Base-by-base conservation (phyloP, 1,284 basidiomycete genomes). In the Irpex sp. region DNA sequence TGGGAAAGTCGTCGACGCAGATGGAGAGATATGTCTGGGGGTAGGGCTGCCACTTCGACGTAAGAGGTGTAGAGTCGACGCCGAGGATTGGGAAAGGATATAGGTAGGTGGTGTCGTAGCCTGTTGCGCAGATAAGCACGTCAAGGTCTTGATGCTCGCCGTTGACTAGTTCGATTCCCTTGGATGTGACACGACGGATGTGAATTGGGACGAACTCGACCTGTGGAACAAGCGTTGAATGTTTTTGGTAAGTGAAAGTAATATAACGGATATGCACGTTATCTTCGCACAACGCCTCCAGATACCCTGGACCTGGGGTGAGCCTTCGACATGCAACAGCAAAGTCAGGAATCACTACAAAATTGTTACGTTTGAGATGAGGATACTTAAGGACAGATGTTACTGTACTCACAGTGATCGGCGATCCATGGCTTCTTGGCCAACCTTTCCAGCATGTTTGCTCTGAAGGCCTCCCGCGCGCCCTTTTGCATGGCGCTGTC, bases 261-360 rank as follows among this genome's bases (percentile, higher is more conserved):
- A 26, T 26, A 26, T 4, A 26, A 26, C 4, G 21, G 37, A 58
- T 5, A 67, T 76, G 53, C 61, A 86, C 86, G 68, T 89, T 88
- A 60, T 84, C 81, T 71, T 83, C 77, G 64, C 82, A 84, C 5
- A 89, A 71, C 0, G 88, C 83, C 68, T 88, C 86, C 26, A 89
- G 76, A 70, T 87, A 89, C 2, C 87, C 86, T 33, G 85, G 85
- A 0, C 86, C 87, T 1, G 87, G 86, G 0, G 87, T 89, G 43
- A 88, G 73, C 47, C 87, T 77, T 46, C 84, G 78, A 70, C 86
- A 88, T 5, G 77, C 80, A 8, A 86, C 82, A 4, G 81, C 75
- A 67, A 88, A 89, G 57, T 80, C 78, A 2, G 87, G 86, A 19
- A 88, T 77, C 15, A 87, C 85, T 87, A 50, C 5, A 26, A 26